phyloP scores from a whole-genome alignment of 805 yeast genomes.

The Hanseniaspora meyeri region DNA sequence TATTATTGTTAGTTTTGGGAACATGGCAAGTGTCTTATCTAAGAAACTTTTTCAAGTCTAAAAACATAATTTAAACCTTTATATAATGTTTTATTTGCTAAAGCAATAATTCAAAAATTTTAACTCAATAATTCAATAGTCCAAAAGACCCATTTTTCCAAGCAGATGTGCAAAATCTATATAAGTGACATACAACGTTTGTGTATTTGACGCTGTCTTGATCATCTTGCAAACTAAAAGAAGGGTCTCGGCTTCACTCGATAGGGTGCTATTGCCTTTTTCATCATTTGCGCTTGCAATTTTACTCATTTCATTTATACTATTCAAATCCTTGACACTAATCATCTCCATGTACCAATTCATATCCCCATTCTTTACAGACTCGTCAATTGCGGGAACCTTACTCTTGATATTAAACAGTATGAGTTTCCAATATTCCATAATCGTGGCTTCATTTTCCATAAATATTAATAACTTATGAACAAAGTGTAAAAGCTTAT shows the following conservation, averaged over 20 bases:
- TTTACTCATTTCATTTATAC: constrained; percentile 23
- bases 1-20: constrained; percentile 66
- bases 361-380: constrained; percentile 21
- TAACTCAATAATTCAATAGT: constrained; percentile 11
- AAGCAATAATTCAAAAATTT: too few species aligned
- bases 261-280: constrained; percentile 30
- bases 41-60: constrained; percentile 81
- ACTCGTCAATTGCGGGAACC: constrained; percentile 18
- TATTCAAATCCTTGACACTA: constrained; percentile 25
- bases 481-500: constrained; percentile 31
- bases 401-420: constrained; percentile 22
- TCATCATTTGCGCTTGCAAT: constrained; percentile 37
- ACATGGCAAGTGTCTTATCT: constrained; percentile 87
- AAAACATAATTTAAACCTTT: constrained; percentile 49
- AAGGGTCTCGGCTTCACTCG: neutral
- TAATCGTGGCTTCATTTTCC: constrained; percentile 29
- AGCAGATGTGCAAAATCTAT: constrained; percentile 37
- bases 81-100: neutral
- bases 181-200: constrained; percentile 26
- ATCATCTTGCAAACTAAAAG: constrained; percentile 1
- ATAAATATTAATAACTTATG: constrained; percentile 32
- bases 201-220: constrained; percentile 4
- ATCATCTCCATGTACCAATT: constrained; percentile 31
- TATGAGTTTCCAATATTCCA: constrained; percentile 33
- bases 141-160: constrained; percentile 37